phyloP scores from a whole-genome alignment of 2,329 filamentous ascomycete species.

The Phyllosticta paracitricarpa region DNA sequence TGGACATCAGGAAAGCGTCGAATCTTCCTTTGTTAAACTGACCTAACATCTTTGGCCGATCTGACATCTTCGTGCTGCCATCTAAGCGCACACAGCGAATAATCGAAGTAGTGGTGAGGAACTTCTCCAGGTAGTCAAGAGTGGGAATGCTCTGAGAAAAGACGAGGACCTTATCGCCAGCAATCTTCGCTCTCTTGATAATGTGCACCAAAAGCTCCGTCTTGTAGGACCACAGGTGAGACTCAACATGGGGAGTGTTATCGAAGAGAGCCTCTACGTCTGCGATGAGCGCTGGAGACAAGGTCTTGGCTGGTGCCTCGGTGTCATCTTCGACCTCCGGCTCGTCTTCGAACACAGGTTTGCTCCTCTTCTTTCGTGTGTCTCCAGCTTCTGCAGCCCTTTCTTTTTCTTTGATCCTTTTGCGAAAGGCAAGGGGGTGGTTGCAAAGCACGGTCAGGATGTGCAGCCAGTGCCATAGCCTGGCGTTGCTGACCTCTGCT shows the following conservation, averaged over 20 bases:
- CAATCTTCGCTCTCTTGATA: conserved; percentile 50
- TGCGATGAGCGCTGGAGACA: neutral
- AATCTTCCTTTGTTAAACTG: conserved; percentile 55
- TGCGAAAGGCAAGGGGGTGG: conserved; percentile 43
- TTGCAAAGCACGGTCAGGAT: conserved; percentile 47
- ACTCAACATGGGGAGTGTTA: conserved; percentile 24
- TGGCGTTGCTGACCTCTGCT: conserved; percentile 29
- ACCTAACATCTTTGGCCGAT: conserved; percentile 43
- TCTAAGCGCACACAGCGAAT: conserved; percentile 52
- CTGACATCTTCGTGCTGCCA: conserved; percentile 47
- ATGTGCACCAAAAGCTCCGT: conserved; percentile 58
- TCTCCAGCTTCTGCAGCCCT: neutral
- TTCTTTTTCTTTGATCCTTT: conserved; percentile 1
- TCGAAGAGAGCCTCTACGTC: neutral
- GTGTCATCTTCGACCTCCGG: neutral
- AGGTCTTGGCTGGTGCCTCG: neutral
- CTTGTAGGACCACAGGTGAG: conserved; percentile 55
- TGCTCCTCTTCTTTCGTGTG: neutral
- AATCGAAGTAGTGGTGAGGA: conserved; percentile 36
- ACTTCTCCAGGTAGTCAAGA: conserved; percentile 55
- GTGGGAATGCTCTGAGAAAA: conserved; percentile 67
- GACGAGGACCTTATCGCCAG: conserved; percentile 65
- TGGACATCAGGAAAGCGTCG: conserved; percentile 69
- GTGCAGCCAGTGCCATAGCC: conserved; percentile 46
- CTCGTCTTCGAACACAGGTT: neutral